Conservation (phyloP, 1,139 yeast species). For the Taphrina confusa region DNA sequence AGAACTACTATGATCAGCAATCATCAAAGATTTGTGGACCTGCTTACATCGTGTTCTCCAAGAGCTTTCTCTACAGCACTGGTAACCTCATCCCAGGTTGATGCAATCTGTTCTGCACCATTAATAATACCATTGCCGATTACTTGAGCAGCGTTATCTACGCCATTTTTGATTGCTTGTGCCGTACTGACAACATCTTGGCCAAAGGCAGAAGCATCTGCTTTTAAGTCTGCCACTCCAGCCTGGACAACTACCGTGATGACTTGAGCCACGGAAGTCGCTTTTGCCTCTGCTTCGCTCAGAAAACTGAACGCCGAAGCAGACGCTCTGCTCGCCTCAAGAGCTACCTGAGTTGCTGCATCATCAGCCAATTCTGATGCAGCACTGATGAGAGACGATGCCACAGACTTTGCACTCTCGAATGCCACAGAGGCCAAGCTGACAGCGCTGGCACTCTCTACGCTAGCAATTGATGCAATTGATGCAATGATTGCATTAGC, state of each 20-base stretch:
- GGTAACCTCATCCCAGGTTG: not conserved
- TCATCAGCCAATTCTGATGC: not conserved
- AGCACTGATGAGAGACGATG: not conserved
- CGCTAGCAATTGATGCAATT: not conserved
- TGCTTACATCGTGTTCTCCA: not conserved
- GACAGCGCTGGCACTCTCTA: not conserved
- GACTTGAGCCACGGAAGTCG: not conserved
- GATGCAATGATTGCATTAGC: not conserved
- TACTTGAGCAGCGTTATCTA: not conserved
- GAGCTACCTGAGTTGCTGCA: not conserved
- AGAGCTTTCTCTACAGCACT: conserved; percentile 1
- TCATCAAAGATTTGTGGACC: not conserved
- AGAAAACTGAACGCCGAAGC: not conserved
- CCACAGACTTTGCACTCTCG: not conserved
- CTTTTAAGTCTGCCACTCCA: not conserved
- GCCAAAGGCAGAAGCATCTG: not conserved
- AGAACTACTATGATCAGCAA: not conserved
- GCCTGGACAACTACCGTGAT: not conserved
- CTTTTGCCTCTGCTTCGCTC: not conserved
- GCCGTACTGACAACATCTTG: not conserved
- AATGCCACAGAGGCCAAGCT: not conserved
- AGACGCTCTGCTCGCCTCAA: not conserved
- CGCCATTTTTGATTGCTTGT: not conserved
- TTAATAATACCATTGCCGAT: not conserved
- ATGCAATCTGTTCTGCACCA: not conserved